Conservation (phyloP, 1,139 yeast genomes). For the Suhomyces bribrorum region DNA sequence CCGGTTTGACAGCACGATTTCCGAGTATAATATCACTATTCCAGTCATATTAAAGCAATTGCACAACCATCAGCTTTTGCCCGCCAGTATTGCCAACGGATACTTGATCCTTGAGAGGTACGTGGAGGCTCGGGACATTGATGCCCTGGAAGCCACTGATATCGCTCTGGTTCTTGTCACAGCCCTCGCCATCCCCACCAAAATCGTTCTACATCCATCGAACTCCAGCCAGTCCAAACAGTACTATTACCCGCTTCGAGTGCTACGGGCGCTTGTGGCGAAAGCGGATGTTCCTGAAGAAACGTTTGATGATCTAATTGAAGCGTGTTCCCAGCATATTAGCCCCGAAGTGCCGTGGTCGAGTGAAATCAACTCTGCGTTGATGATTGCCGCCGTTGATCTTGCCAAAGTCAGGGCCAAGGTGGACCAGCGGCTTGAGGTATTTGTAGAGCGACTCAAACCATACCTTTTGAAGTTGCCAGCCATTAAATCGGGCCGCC, state of each 20-base stretch:
- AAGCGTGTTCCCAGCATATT: slow-evolving; percentile 23
- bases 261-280: not conserved
- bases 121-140: not conserved
- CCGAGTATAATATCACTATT: not conserved
- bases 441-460: slow-evolving; percentile 6
- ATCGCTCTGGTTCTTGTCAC: not conserved
- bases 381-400: slow-evolving; percentile 15
- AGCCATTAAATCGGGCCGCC: slow-evolving; percentile 1
- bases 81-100: not conserved
- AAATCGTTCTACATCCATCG: not conserved
- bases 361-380: slow-evolving; percentile 15
- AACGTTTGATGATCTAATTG: slow-evolving; percentile 3
- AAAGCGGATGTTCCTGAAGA: not conserved
- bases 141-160: not conserved
- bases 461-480: slow-evolving; percentile 11
- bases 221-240: not conserved
- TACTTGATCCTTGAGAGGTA: slow-evolving; percentile 2
- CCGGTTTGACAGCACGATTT: not conserved
- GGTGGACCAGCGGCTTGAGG: not conserved
- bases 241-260: slow-evolving; percentile 6
- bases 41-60: not conserved
- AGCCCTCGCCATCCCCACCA: not conserved
- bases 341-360: slow-evolving; percentile 39
- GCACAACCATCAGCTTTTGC: not conserved
- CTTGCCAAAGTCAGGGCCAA: not conserved